phyloP scores from a whole-genome alignment of 495 filamentous ascomycete genomes.

The Tuber microsphaerosporum region DNA sequence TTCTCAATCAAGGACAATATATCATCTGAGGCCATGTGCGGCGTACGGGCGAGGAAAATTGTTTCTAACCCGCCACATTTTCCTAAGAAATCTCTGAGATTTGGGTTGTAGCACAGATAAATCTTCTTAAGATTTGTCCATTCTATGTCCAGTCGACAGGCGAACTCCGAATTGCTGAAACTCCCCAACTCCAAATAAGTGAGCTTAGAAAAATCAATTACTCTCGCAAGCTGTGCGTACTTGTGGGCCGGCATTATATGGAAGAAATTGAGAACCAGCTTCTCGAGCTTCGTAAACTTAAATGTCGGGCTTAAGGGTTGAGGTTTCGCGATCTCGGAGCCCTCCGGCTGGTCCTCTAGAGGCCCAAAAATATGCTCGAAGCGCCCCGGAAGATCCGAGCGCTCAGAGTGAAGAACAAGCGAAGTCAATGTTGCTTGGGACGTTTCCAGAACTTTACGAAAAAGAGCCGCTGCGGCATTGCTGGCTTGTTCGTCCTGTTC shows the following conservation, averaged over 20 bases:
- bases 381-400: not conserved
- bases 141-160: not conserved
- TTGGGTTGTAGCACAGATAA: not conserved
- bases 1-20: not conserved
- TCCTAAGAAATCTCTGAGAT: not conserved
- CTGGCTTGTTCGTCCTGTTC: not conserved
- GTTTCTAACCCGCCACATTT: not conserved
- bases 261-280: not conserved
- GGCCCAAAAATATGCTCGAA: not conserved
- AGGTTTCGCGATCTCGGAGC: not conserved
- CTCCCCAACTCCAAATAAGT: not conserved
- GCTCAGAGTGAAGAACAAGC: not conserved
- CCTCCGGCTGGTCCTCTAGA: not conserved
- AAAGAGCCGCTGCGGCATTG: not conserved
- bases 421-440: not conserved
- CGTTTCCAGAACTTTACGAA: not conserved
- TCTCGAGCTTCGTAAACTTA: not conserved
- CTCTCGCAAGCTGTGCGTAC: not conserved
- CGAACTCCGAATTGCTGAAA: not conserved
- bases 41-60: not conserved
- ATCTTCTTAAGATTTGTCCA: not conserved
- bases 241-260: not conserved
- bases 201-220: slow-evolving; percentile 1
- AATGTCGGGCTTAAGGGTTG: not conserved
- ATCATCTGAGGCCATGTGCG: not conserved